A percentile compares a stretch with the other conserved stretches of the same genome.
phyloP scores from a whole-genome alignment of 23 red algal genomes.

The Porphyridium purpureum region DNA sequence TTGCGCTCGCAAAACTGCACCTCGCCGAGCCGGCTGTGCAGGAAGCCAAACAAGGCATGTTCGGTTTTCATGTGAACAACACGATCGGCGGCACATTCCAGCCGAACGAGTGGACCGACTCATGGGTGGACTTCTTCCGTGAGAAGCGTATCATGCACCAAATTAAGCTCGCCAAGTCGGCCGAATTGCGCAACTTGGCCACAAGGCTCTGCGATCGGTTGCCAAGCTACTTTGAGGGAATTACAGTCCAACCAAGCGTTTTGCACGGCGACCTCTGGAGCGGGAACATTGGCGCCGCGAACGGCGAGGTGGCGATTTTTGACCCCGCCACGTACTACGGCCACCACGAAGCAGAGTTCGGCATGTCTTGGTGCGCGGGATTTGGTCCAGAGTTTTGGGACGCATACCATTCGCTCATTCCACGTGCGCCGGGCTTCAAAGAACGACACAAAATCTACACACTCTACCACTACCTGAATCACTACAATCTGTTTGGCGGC shows the following conservation, averaged over 20 bases:
- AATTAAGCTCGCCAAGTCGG: slow-evolving; percentile 32
- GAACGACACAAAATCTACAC: slow-evolving; percentile 39
- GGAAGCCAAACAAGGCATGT: slow-evolving; percentile 35
- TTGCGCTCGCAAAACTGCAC: slow-evolving; percentile 59
- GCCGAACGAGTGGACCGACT: slow-evolving; percentile 80
- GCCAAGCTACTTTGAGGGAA: slow-evolving; percentile 40
- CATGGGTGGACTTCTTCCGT: slow-evolving; percentile 78
- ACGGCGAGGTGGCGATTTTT: slow-evolving; percentile 44
- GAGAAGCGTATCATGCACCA: slow-evolving; percentile 81
- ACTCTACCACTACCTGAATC: slow-evolving; percentile 58
- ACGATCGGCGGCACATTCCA: slow-evolving; percentile 73
- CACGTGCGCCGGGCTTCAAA: slow-evolving; percentile 25
- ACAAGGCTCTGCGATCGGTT: slow-evolving; percentile 33
- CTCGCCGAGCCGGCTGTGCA: slow-evolving; percentile 27
- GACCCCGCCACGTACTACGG: slow-evolving; percentile 95
- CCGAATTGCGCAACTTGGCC: slow-evolving; percentile 15
- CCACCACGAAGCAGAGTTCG: slow-evolving; percentile 83
- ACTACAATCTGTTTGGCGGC: slow-evolving; percentile 67
- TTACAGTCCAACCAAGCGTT: slow-evolving; percentile 38
- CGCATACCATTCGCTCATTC: slow-evolving; percentile 34
- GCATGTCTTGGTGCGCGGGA: slow-evolving; percentile 65
- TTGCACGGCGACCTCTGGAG: slow-evolving; percentile 97
- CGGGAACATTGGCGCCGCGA: slow-evolving; percentile 44
- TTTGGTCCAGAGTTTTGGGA: slow-evolving; percentile 35
- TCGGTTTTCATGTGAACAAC: slow-evolving; percentile 41